phyloP scores from a whole-genome alignment of 805 yeast genomes.

The Ogataea ganodermae region DNA sequence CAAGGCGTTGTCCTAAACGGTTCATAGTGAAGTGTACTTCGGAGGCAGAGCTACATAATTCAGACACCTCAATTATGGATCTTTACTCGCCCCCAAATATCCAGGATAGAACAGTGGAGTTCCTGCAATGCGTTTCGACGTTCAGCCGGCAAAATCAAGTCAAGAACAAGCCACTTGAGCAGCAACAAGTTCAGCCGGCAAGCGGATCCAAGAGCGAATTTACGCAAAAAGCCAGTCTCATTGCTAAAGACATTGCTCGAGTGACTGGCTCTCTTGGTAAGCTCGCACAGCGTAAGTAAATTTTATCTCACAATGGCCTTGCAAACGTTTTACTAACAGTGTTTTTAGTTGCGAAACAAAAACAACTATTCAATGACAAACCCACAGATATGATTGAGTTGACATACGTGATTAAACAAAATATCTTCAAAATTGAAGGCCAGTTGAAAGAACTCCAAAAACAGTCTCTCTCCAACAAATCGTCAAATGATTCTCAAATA shows the following conservation, averaged over 20 bases:
- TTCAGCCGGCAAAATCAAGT: slow-evolving; percentile 55
- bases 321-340: neutral
- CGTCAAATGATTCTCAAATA: slow-evolving; percentile 58
- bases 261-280: slow-evolving; percentile 80
- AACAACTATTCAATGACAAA: slow-evolving; percentile 89
- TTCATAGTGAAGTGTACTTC: neutral
- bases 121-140: slow-evolving; percentile 85
- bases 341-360: slow-evolving; percentile 68
- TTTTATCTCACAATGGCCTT: neutral
- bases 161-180: slow-evolving; percentile 29
- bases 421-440: slow-evolving; percentile 77
- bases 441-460: slow-evolving; percentile 62
- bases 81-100: slow-evolving; percentile 37
- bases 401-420: slow-evolving; percentile 85
- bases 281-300: slow-evolving; percentile 52
- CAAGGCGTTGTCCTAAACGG: neutral
- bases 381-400: slow-evolving; percentile 93
- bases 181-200: slow-evolving; percentile 23
- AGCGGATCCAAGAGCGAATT: slow-evolving; percentile 56
- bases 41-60: neutral
- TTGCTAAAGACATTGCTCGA: slow-evolving; percentile 86
- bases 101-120: slow-evolving; percentile 89
- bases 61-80: slow-evolving; percentile 21
- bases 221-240: slow-evolving; percentile 68
- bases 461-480: slow-evolving; percentile 42